Base-by-base conservation (phyloP, 2,329 filamentous ascomycete genomes). In the Daldinia sp. region DNA sequence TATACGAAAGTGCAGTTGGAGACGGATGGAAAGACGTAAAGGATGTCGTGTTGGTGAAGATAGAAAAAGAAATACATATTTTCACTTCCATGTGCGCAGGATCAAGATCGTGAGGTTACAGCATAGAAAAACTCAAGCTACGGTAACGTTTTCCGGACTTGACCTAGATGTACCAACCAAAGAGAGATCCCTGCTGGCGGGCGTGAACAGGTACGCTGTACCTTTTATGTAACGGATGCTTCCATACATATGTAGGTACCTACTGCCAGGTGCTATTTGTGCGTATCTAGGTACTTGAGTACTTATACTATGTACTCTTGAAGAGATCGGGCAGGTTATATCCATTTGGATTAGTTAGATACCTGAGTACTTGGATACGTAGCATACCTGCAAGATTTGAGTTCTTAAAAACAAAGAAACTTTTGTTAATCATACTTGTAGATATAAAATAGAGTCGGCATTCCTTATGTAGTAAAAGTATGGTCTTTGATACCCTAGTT, bases 1-100 rank as follows among this genome's bases (percentile, higher is more conserved):
- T 34, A 41, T n/a, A 47, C 30, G 45, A 25, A 52, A 30, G 45
- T 19, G 23, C 13, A 55, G 50, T 62, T 62, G 62, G 53, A 61
- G 58, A 48, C n/a, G 43, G n/a, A 34, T 34, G 23, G 21, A 43
- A 15, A 19, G 41, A 35, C 34, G 23, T 15, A 39, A 11, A 9
- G 10, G 41, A 27, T 17, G 43, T 15, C 11, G 39, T 43, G 39
- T 27, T 27, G 23, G 43, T 6, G 30, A 55, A 29, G 19, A 49
- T 29, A 61, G 55, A 58, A 59, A 66, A 63, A 60, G 52, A 63
- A 60, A 58, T 52, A 27, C 47, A 43, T 13, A 13, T 19, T 25
- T 37, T 34, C 10, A 11, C 13, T 23, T 7, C 13, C 6, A 47
- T 45, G 52, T 59, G 47, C 17, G 61, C 21, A 39, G 51, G 41